phyloP scores from a whole-genome alignment of 2,329 filamentous ascomycete genomes.

The Xylaria sp. region DNA sequence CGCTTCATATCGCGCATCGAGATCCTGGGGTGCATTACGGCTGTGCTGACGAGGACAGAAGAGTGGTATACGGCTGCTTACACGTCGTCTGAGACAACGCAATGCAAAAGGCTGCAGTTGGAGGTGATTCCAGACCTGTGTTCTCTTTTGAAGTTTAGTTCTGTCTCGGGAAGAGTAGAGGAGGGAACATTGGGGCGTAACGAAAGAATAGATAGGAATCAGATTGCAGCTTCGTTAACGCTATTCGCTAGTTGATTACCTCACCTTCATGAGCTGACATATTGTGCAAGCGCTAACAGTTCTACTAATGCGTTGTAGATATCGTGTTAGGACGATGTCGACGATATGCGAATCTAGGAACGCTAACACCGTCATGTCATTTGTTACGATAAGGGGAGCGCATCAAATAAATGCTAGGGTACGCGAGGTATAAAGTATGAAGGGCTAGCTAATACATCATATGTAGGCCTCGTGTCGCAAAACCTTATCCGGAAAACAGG shows the following conservation, averaged over 20 bases:
- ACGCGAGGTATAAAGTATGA: slow-evolving; percentile 4
- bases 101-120: neutral
- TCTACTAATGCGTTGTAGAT: neutral
- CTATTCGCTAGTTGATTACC: neutral
- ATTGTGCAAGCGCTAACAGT: neutral
- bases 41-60: neutral
- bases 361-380: neutral
- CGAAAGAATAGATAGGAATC: neutral
- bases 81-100: neutral
- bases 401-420: neutral
- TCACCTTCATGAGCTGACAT: neutral
- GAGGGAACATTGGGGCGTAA: neutral
- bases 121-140: neutral
- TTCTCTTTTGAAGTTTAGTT: neutral
- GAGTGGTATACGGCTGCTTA: neutral
- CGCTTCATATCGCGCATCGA: neutral
- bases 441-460: too few species aligned
- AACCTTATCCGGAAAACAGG: slow-evolving; percentile 19
- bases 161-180: neutral
- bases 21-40: neutral
- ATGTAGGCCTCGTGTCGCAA: neutral
- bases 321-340: neutral
- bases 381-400: neutral
- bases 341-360: neutral
- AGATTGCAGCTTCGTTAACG: neutral